phyloP scores from a whole-genome alignment of 2,329 filamentous ascomycete species.

The Curvularia hawaiiensis region DNA sequence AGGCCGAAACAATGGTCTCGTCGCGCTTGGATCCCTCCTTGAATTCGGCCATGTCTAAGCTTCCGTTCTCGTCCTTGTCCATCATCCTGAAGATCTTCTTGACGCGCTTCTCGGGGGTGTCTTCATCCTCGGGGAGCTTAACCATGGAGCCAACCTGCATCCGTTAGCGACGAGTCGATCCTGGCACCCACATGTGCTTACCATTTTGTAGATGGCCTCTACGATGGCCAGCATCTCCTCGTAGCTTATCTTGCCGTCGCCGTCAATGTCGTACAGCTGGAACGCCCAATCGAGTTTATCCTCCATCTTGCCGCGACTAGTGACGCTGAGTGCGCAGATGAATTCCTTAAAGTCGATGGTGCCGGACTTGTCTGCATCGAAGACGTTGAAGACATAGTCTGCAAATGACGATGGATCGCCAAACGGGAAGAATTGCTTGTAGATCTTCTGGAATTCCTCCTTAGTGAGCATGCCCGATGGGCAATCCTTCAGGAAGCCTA shows the following conservation, averaged over 20 bases:
- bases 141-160: constrained; percentile 95
- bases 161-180: constrained; percentile 21
- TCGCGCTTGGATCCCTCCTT: constrained; percentile 99
- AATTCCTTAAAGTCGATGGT: constrained; percentile 99
- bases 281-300: constrained; percentile 99
- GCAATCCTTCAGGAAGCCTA: constrained; percentile 98
- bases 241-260: constrained; percentile 98
- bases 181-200: constrained; percentile 47
- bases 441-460: constrained; percentile 99
- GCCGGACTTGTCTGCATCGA: constrained; percentile 95
- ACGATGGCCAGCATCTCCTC: constrained; percentile 99
- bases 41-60: constrained; percentile 95
- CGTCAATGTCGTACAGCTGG: constrained; percentile 98
- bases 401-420: constrained; percentile 97
- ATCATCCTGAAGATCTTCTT: constrained; percentile 99
- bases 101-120: constrained; percentile 97
- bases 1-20: constrained; percentile 96
- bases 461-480: constrained; percentile 96
- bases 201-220: constrained; percentile 99
- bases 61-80: constrained; percentile 99
- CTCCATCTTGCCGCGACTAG: constrained; percentile 97
- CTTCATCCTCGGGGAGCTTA: constrained; percentile 96
- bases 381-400: constrained; percentile 99
- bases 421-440: constrained; percentile 99
- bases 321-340: constrained; percentile 96